Base-by-base conservation (phyloP, 805 yeast genomes). In the Millerozyma miso region DNA sequence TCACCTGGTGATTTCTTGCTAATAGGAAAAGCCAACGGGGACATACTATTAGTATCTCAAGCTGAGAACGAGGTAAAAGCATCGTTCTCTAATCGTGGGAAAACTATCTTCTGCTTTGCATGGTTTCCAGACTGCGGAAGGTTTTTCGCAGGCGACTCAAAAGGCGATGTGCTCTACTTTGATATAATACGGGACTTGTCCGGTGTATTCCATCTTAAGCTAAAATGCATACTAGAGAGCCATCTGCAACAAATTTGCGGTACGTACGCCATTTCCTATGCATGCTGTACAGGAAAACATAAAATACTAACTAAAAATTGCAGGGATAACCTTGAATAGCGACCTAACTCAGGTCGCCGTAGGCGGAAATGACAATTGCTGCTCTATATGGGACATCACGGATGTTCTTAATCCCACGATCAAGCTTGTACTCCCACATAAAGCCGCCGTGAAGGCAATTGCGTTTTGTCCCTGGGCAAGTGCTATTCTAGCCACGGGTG, bases 381-480 rank as follows among this genome's bases (percentile, higher is more conserved):
- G 91, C 45, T 73, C 86, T 0, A 67, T 90, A 2, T 89, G 96
- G 96, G 80, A 85, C 50, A 73, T 85, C 16, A 40, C 65, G 2
- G 56, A 70, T 41, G 44, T 63, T 3, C 35, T 47, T 3, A 42
- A 56, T 0, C 85, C 91, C 7, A 53, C 42, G 17, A 52, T 77
- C 38, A 61, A 65, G 46, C 79, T 72, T 55, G 57, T 62, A 7
- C 65, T 89, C 40, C 77, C 73, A 1, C 97, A 90, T 54, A 65
- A 69, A 2, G 95, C 96, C 1, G 97, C 97, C 0, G 90, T 90
- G 0, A 89, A 89, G 53, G 97, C 96, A 0, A 68, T 90, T 36
- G 85, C 91, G 3, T 90, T 79, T 53, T 90, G 97, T 57, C 97
- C 97, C 0, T 89, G 97, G 97, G 74, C 88, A 15, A 79, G 79